phyloP scores from a whole-genome alignment of 768 basidiomycete genomes.

The Termitomyces heimii region DNA sequence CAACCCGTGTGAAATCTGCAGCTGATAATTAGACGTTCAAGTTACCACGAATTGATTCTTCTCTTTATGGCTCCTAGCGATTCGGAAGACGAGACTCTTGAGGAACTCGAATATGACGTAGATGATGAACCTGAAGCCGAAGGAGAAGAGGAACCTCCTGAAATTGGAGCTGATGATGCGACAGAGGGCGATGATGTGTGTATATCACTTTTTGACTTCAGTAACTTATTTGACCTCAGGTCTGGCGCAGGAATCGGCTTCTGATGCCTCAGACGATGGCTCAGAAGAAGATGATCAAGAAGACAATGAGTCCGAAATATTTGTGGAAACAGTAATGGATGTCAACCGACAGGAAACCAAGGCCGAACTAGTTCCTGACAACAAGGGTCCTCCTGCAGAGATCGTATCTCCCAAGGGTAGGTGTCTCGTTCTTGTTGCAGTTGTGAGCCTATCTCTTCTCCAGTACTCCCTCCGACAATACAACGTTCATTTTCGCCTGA shows the following conservation, averaged over 20 bases:
- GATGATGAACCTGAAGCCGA: constrained; percentile 42
- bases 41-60: constrained; percentile 1
- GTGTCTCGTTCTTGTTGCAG: neutral
- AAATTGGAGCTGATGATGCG: constrained; percentile 46
- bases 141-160: constrained; percentile 44
- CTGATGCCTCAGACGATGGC: constrained; percentile 55
- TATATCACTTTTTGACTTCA: constrained; percentile 12
- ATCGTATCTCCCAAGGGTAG: constrained; percentile 8
- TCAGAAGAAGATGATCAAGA: constrained; percentile 48
- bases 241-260: constrained; percentile 44
- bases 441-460: neutral
- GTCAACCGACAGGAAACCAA: constrained; percentile 13
- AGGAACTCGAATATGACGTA: constrained; percentile 54
- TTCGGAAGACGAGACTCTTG: constrained; percentile 58
- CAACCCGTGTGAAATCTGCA: constrained; percentile 15
- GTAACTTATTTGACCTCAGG: neutral
- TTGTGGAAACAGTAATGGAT: constrained; percentile 22
- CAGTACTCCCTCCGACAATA: constrained; percentile 17
- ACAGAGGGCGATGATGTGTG: constrained; percentile 71
- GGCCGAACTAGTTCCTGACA: constrained; percentile 16
- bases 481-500: constrained; percentile 37
- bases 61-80: constrained; percentile 46
- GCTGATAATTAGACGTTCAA: neutral
- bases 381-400: constrained; percentile 7
- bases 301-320: constrained; percentile 23